Evolutionary conservation across 345 rosid species (phyloP), one percentile per base, ranked within the genome.

Genomic region (Atalantia buxifolia): DNA sequence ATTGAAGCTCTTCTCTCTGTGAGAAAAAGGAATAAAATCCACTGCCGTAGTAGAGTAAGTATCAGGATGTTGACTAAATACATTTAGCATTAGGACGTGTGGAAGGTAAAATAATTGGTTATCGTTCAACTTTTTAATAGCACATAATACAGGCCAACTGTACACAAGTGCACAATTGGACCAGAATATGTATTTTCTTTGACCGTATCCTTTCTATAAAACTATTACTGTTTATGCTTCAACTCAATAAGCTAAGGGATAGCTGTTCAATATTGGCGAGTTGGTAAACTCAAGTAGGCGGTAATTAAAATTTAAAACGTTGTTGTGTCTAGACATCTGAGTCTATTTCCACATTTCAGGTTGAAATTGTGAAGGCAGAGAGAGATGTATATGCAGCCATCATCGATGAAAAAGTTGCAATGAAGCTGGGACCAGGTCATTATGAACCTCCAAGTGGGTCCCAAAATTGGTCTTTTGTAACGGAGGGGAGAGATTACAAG

Each of bases 341-440:
- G 71, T 35, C 25, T 50, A 9, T 73, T 36, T 33, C 40, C 65
- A 76, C 69, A 59, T 78, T 68, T 66, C 75, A 95, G 99, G 88
- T 93, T 66, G 73, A 89, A 78, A 93, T 95, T 76, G 81, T 81
- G 9, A 93, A 89, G 86, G 92, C 89, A 2, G 97, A 91, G 79
- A 87, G 92, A 81, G 98, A 92, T 76, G 95, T 92, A 0, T 95
- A 95, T 61, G 99, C 97, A 0, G 97, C 99, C 45, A 83, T 91
- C 69, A 79, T 95, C 0, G 97, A 95, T 31, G 89, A 88, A 6
- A 95, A 89, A 66, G 91, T 95, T 62, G 93, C 97, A 21, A 74
- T 95, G 91, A 93, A 95, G 88, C 91, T 95, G 8, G 98, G 99
- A 75, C 99, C 99, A 31, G 99, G 97, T 50, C 81, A 88, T 76